Evolutionary conservation across 2,329 filamentous ascomycete genomes (phyloP).

Genomic region (Diaporthe sp.): DNA sequence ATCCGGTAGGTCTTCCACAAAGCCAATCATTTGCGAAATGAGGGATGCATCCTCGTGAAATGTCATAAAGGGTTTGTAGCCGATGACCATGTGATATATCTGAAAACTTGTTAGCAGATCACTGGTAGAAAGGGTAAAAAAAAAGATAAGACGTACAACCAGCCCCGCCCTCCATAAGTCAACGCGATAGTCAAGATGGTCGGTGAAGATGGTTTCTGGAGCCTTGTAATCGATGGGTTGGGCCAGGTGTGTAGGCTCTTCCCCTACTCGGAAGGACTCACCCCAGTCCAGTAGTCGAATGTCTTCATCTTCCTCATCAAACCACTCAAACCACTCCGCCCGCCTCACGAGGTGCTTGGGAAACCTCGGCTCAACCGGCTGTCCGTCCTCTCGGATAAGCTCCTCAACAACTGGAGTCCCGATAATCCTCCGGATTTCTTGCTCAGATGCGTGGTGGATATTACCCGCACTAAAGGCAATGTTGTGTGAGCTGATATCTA

Average conservation of each 20-base stretch:
- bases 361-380: not conserved
- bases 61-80: not conserved
- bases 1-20: not conserved
- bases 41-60: not conserved
- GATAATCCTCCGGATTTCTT: not conserved
- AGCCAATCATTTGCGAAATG: not conserved
- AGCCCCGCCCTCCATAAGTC: slow-evolving; percentile 8
- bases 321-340: not conserved
- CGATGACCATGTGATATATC: not conserved
- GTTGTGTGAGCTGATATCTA: slow-evolving; percentile 9
- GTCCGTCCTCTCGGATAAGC: not conserved
- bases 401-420: slow-evolving; percentile 1
- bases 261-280: not conserved
- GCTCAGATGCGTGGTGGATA: not conserved
- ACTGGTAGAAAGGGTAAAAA: not conserved
- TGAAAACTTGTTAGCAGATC: not conserved
- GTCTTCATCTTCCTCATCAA: not conserved
- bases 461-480: not conserved
- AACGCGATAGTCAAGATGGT: not conserved
- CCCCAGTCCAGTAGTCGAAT: slow-evolving; percentile 4
- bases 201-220: not conserved
- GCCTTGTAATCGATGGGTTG: not conserved
- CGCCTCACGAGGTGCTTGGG: slow-evolving; percentile 7
- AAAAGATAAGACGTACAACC: not conserved
- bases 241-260: not conserved